A percentile compares a stretch with the other conserved stretches of the same genome.
Evolutionary conservation across 2,329 filamentous ascomycete species (phyloP).

Genomic region (Claviceps lovelessii): DNA sequence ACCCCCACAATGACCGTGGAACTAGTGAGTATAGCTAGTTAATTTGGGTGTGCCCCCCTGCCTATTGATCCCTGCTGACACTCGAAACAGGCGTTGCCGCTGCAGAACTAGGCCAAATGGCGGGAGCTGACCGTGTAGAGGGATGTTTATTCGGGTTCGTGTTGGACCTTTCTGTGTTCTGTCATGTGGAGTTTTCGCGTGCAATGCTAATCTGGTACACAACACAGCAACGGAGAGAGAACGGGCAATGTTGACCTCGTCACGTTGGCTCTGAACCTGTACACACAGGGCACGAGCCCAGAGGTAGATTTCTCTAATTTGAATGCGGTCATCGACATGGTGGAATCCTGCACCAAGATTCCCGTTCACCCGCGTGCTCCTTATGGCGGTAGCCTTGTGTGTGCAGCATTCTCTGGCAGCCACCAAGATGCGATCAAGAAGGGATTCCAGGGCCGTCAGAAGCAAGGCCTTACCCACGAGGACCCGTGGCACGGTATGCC

Average conservation of each 20-base stretch:
- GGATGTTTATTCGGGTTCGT: constrained; percentile 53
- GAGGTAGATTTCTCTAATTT: constrained; percentile 87
- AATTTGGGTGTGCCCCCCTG: too few relatives aligned
- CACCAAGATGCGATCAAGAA: constrained; percentile 97
- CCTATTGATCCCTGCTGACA: constrained; percentile 33
- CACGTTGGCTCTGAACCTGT: constrained; percentile 82
- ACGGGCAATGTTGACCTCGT: constrained; percentile 94
- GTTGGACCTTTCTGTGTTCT: not conserved
- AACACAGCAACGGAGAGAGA: constrained; percentile 65
- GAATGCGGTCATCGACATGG: constrained; percentile 68
- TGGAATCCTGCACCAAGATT: constrained; percentile 83
- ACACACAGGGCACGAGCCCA: constrained; percentile 79
- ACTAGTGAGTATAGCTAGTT: constrained; percentile 26
- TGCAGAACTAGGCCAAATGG: constrained; percentile 89
- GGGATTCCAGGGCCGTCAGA: constrained; percentile 60
- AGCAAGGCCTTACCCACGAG: constrained; percentile 42
- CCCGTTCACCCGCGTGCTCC: not conserved
- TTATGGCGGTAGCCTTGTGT: constrained; percentile 15
- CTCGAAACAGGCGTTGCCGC: constrained; percentile 46
- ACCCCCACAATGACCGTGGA: constrained; percentile 89
- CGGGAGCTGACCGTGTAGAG: constrained; percentile 85
- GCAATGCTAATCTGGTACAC: not conserved
- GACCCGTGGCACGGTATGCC: constrained; percentile 64
- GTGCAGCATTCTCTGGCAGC: constrained; percentile 78
- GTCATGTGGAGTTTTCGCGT: not conserved